These are phyloP conservation scores for Ceratocystis huliohia DNA, from an alignment of 2,329 filamentous ascomycete species.

Conservation along the genomic window DNA sequence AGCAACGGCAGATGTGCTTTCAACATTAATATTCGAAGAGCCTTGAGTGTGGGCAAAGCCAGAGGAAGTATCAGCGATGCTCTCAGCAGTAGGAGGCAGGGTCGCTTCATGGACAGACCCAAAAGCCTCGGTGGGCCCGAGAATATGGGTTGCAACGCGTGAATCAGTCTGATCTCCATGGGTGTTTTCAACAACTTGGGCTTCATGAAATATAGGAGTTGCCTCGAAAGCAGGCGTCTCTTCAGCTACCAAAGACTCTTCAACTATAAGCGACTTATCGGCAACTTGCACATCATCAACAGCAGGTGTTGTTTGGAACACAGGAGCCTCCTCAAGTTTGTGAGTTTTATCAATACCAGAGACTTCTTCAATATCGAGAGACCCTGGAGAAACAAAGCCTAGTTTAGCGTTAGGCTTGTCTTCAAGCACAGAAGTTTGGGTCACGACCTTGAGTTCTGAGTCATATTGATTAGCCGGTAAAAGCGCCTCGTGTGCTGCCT, in stretches of 20 bases:
- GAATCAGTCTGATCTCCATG: neutral
- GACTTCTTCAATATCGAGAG: neutral
- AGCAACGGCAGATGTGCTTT: neutral
- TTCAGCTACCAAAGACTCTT: neutral
- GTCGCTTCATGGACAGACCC: neutral
- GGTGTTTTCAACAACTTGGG: neutral
- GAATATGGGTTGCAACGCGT: neutral
- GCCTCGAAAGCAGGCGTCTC: neutral
- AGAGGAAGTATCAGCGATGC: neutral
- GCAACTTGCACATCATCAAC: neutral
- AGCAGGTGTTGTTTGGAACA: neutral
- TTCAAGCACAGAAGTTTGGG: neutral
- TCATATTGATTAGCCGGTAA: too few relatives aligned
- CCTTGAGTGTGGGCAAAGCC: neutral
- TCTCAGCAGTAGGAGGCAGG: neutral
- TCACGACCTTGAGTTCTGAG: neutral
- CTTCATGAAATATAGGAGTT: neutral
- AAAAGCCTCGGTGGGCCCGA: neutral
- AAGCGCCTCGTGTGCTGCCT: neutral
- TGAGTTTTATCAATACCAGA: neutral
- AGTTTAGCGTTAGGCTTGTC: neutral
- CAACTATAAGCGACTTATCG: neutral
- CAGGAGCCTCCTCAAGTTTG: neutral
- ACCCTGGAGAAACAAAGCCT: neutral
- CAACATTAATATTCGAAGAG: neutral